Evolutionary conservation across 73 alveolate genomes (phyloP), one percentile per base, ranked within the genome.

Genomic region (Blepharisma stoltei): DNA sequence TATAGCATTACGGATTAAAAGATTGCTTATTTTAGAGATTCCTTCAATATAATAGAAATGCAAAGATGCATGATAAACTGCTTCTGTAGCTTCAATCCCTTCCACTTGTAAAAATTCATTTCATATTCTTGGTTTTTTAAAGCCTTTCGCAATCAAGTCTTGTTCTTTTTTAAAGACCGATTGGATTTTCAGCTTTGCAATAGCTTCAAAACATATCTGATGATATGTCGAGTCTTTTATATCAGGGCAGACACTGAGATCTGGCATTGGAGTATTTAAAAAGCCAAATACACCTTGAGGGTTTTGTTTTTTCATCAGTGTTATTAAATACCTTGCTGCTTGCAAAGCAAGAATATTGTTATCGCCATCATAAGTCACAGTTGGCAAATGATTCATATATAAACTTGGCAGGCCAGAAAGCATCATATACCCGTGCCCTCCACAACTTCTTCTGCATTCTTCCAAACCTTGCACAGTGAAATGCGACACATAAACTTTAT

Each of bases 361-460:
- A 43, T 69, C 79, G 20, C 79, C 79, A 14, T 69, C 79, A 43
- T 38, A 38, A 0, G 79, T 69, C n/a, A 69, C 60, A 14, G 65
- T n/a, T n/a, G 67, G 65, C 21, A 46, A 37, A 9, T 9, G 27
- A 9, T 23, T 43, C 37, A 18, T 14, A 69, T 38, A 46, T 41
- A 88, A 25, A 9, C 66, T 85, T 3, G 94, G 92, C 54, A 93
- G 49, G n/a, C 92, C 87, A 21, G 95, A 78, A 68, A 80, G 81
- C 23, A 71, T 52, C 21, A 88, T 78, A 81, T 76, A 93, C 6
- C 98, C 98, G 71, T 93, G 95, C 18, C 95, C 98, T 32, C 98
- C 98, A 70, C 95, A 89, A 54, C 92, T 84, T 65, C 85, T 83
- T 76, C 98, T 78, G 52, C 84, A 52, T 45, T 48, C 54, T 55